phyloP scores from a whole-genome alignment of 2,329 filamentous ascomycete genomes.

The Xylaria sp. region DNA sequence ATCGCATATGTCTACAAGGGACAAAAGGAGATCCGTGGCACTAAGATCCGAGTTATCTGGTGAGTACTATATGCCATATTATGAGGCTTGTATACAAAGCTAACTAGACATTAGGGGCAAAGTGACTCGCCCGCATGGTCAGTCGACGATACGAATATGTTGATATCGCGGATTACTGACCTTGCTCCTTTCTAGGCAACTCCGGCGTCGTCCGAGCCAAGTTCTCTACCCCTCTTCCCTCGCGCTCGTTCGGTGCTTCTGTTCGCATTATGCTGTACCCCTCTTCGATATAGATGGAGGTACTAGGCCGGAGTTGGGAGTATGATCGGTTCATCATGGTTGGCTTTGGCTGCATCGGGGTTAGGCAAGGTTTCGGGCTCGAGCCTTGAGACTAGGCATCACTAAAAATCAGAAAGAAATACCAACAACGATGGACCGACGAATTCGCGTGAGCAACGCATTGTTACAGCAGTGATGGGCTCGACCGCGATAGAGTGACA shows the following conservation, averaged over 20 bases:
- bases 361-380: constrained; percentile 65
- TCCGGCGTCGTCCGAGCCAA: constrained; percentile 97
- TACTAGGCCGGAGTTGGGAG: constrained; percentile 69
- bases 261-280: constrained; percentile 98
- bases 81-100: neutral
- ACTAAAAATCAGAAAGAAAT: constrained; percentile 52
- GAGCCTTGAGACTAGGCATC: constrained; percentile 53
- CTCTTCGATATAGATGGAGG: constrained; percentile 87
- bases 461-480: constrained; percentile 36
- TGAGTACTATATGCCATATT: constrained; percentile 12
- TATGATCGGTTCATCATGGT: constrained; percentile 69
- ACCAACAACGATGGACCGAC: constrained; percentile 48
- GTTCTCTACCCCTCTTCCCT: constrained; percentile 95
- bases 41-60: constrained; percentile 98
- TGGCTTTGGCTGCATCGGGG: constrained; percentile 55
- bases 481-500: constrained; percentile 37
- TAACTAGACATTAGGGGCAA: constrained; percentile 71
- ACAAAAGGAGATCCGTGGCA: constrained; percentile 92
- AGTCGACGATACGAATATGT: constrained; percentile 19
- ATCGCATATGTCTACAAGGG: constrained; percentile 98
- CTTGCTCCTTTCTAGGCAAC: constrained; percentile 73
- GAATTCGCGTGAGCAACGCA: constrained; percentile 42
- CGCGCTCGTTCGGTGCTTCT: constrained; percentile 95
- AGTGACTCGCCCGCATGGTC: constrained; percentile 93
- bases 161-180: constrained; percentile 35